Base-by-base conservation (phyloP, 1,139 yeast species). In the Debaryomyces sp. region DNA sequence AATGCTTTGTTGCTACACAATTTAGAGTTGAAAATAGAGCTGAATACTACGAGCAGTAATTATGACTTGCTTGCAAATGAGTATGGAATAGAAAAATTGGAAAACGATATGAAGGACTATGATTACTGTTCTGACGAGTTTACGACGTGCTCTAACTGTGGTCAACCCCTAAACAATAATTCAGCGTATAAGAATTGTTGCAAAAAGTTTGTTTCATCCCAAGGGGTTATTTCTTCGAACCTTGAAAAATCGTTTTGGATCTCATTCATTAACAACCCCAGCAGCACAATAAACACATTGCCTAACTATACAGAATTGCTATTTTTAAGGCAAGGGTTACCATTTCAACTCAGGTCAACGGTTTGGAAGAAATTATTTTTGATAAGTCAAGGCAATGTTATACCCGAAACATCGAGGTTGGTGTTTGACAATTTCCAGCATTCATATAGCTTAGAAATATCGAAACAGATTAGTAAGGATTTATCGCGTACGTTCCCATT, bases 401-500 rank as follows among this genome's bases (percentile, higher is more conserved):
- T 73, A n/a, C 79, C 80, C 1, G 70, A 68, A 26, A 63, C 75
- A 7, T 65, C 76, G 4, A 54, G 55, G 40, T 60, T 71, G 47
- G 67, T 75, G 5, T 75, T 59, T 57, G 59, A 61, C 42, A 75
- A 75, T 60, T 75, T 75, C 53, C 80, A 75, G 52, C 80, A 75
- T 55, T 72, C 78, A 2, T 75, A 75, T 57, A 68, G 63, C 55
- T 52, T 64, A 6, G 77, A 70, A 45, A 70, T 74, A 8, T 70
- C 79, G 4, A 73, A 78, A 50, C 86, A 84, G 53, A 85, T 85
- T 52, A 72, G 77, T 41, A 81, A 86, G 53, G 90, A 85, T 60
- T 75, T 85, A 54, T 75, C 74, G 54, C 66, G 90, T 50, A 84
- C 90, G 0, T 85, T 84, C 61, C 89, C 89, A 2, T 71, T 73